Percentiles rank a stretch among this genome's conserved stretches.
Evolutionary conservation across 306 rosid genomes (phyloP).

Genomic region (Corylus heterophylla): DNA sequence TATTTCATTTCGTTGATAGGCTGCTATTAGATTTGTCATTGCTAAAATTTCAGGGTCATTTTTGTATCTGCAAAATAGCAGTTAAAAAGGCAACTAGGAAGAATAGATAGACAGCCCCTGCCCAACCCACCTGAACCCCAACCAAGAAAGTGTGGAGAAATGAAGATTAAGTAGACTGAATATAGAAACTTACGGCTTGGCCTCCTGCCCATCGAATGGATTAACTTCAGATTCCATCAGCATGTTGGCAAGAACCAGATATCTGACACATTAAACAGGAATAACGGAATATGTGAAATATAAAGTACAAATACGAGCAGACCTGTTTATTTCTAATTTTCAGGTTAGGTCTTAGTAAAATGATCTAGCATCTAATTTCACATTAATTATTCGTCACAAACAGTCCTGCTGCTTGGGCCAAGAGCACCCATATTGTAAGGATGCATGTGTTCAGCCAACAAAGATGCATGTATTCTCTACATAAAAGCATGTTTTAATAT

Average conservation of each 20-base stretch:
- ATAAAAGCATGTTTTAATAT: background rate
- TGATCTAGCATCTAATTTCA: background rate
- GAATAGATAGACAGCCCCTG: background rate
- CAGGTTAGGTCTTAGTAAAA: background rate
- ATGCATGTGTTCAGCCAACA: no score
- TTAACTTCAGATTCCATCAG: conserved; percentile 69
- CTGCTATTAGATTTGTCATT: conserved; percentile 97
- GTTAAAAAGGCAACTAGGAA: conserved; percentile 12
- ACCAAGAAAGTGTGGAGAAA: conserved; percentile 10
- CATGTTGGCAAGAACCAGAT: conserved; percentile 87
- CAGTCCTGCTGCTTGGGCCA: background rate
- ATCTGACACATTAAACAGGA: conserved; percentile 47
- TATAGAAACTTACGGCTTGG: conserved; percentile 54
- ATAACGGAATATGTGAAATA: background rate
- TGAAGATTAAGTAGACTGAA: conserved; percentile 22
- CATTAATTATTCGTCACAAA: background rate
- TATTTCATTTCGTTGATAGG: conserved; percentile 95
- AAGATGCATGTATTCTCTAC: background rate
- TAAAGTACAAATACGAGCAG: conserved; percentile 7
- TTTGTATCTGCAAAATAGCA: conserved; percentile 67
- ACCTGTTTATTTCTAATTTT: conserved; percentile 11
- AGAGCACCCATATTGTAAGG: conserved; percentile 2
- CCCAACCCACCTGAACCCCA: background rate
- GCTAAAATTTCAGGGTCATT: conserved; percentile 98
- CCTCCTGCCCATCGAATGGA: conserved; percentile 69